phyloP scores from a whole-genome alignment of 2,329 filamentous ascomycete species.

The Dothistroma pini region DNA sequence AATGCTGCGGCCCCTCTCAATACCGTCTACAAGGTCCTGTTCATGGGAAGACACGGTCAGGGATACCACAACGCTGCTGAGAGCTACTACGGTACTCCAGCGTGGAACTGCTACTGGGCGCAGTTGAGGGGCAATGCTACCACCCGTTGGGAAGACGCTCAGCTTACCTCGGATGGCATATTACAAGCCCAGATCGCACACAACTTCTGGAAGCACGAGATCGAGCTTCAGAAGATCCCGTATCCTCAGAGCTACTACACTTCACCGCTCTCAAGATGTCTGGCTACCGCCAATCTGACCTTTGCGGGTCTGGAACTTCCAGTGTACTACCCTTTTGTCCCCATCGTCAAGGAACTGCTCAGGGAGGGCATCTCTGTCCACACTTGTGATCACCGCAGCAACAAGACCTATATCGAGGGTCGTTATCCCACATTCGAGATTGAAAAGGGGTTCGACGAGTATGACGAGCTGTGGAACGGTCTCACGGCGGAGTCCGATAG shows the following conservation, averaged over 20 bases:
- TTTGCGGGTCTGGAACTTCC: constrained; percentile 56
- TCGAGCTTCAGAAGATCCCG: constrained; percentile 54
- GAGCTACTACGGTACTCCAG: constrained; percentile 62
- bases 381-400: constrained; percentile 62
- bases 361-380: constrained; percentile 65
- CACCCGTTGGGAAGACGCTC: constrained; percentile 60
- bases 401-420: constrained; percentile 51
- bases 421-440: constrained; percentile 55
- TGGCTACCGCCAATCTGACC: constrained; percentile 60
- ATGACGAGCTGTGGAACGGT: constrained; percentile 53
- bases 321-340: constrained; percentile 51
- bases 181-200: constrained; percentile 58
- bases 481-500: constrained; percentile 49
- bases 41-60: constrained; percentile 67
- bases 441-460: constrained; percentile 58
- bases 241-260: constrained; percentile 63
- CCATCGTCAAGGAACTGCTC: constrained; percentile 61
- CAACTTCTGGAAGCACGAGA: constrained; percentile 56
- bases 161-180: constrained; percentile 56
- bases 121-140: constrained; percentile 61
- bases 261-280: constrained; percentile 60
- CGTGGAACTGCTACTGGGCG: constrained; percentile 67
- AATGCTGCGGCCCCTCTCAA: constrained; percentile 50
- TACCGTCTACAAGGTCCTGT: constrained; percentile 66
- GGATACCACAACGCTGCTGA: constrained; percentile 64